phyloP scores from a whole-genome alignment of 2,329 filamentous ascomycete species.

The Diplodia scrobiculata region DNA sequence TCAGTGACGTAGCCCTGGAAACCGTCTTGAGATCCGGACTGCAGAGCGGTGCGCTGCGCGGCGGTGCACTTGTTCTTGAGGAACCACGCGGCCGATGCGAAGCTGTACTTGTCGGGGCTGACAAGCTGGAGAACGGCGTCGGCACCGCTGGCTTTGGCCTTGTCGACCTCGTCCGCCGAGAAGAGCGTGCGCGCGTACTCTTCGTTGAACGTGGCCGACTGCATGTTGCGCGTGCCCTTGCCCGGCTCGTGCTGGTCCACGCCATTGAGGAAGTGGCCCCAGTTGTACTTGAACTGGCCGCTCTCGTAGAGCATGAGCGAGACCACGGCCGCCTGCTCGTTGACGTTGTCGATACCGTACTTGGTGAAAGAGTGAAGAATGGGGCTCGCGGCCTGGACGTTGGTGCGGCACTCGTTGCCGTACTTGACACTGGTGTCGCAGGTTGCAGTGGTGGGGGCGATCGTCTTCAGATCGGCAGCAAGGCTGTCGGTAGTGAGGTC shows the following conservation, averaged over 20 bases:
- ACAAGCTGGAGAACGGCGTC: constrained; percentile 56
- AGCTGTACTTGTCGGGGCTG: constrained; percentile 54
- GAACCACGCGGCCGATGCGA: constrained; percentile 65
- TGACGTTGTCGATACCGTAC: constrained; percentile 58
- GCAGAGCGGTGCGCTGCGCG: constrained; percentile 50
- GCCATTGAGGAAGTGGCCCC: constrained; percentile 61
- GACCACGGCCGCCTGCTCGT: constrained; percentile 69
- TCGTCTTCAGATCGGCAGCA: constrained; percentile 47
- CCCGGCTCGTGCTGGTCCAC: constrained; percentile 51
- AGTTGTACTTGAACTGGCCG: constrained; percentile 69
- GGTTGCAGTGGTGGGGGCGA: constrained; percentile 60
- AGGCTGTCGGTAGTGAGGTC: neutral
- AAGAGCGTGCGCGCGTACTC: constrained; percentile 57
- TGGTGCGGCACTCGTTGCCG: constrained; percentile 65
- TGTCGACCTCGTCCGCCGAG: constrained; percentile 38
- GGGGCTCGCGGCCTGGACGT: constrained; percentile 60
- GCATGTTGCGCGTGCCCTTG: constrained; percentile 73
- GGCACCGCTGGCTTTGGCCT: constrained; percentile 42
- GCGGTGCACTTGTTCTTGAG: constrained; percentile 57
- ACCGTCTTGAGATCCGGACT: constrained; percentile 52
- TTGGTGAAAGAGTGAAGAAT: constrained; percentile 60
- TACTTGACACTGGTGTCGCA: constrained; percentile 53
- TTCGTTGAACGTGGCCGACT: constrained; percentile 58
- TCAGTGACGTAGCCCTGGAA: constrained; percentile 56
- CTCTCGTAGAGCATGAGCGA: constrained; percentile 73